These are phyloP conservation scores for Salix dunnii DNA, from an alignment of 345 rosid genomes.

Conservation along the genomic window DNA sequence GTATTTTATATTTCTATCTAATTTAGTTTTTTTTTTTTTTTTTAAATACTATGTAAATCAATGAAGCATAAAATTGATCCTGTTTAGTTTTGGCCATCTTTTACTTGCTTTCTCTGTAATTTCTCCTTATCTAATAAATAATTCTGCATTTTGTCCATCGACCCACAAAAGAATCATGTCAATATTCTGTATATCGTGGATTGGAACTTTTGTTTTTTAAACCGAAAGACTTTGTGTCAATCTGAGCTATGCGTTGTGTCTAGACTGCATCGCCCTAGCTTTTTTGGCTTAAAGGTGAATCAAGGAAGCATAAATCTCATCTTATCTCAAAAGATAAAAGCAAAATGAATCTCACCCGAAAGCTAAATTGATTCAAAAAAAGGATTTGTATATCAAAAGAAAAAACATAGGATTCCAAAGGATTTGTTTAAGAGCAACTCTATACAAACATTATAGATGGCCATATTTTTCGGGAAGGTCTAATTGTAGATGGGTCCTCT, in stretches of 20 bases:
- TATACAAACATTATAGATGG: background rate
- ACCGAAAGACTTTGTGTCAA: background rate
- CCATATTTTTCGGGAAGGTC: background rate
- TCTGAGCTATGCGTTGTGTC: background rate
- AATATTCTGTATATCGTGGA: no score
- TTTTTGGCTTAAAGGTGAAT: slow-evolving; percentile 31
- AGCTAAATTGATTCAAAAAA: slow-evolving; percentile 33
- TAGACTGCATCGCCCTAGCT: background rate
- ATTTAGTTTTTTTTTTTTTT: no score
- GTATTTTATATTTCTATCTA: no score
- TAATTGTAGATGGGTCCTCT: slow-evolving; percentile 22
- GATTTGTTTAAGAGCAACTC: slow-evolving; percentile 5
- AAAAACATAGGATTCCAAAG: slow-evolving; percentile 46
- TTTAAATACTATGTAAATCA: no score
- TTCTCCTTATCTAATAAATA: background rate
- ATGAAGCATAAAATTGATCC: background rate
- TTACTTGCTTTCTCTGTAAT: background rate
- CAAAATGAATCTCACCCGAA: slow-evolving; percentile 46
- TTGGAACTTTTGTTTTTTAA: no score
- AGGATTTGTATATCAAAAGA: slow-evolving; percentile 25
- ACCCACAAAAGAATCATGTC: no score
- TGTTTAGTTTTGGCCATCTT: background rate
- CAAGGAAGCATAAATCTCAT: slow-evolving; percentile 41
- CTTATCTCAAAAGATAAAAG: slow-evolving; percentile 44
- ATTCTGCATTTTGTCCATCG: no score